Evolutionary conservation across 1,284 basidiomycete genomes (phyloP).

Genomic region (Agroathelia rolfsii): DNA sequence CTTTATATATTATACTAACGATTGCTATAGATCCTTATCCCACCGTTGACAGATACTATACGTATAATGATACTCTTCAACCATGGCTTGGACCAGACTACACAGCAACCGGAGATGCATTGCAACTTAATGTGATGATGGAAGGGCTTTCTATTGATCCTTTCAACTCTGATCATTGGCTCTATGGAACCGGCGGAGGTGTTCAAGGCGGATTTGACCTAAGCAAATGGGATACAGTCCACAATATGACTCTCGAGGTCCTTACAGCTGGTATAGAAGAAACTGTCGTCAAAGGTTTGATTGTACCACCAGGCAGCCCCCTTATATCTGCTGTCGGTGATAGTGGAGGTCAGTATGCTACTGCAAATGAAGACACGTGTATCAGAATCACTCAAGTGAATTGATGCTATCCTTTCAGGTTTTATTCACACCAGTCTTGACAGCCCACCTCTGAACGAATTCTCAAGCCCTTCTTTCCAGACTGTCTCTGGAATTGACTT

Average conservation of each 20-base stretch:
- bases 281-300: slow-evolving; percentile 42
- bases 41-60: slow-evolving; percentile 40
- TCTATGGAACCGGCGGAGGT: slow-evolving; percentile 59
- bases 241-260: slow-evolving; percentile 48
- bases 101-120: slow-evolving; percentile 27
- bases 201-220: slow-evolving; percentile 50
- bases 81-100: slow-evolving; percentile 47
- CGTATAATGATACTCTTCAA: slow-evolving; percentile 41
- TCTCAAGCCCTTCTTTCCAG: slow-evolving; percentile 40
- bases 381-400: not conserved
- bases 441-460: slow-evolving; percentile 30
- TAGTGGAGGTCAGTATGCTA: slow-evolving; percentile 35
- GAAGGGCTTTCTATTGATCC: slow-evolving; percentile 48
- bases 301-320: slow-evolving; percentile 41
- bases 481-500: slow-evolving; percentile 46
- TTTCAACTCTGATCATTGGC: slow-evolving; percentile 56
- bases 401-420: slow-evolving; percentile 19
- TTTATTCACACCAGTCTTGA: slow-evolving; percentile 43
- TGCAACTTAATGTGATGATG: slow-evolving; percentile 43
- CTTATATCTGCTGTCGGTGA: slow-evolving; percentile 53
- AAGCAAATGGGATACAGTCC: slow-evolving; percentile 44
- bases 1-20: too few relatives aligned
- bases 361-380: not conserved
- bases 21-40: too few relatives aligned
- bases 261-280: slow-evolving; percentile 59